Conservation (phyloP, 2,329 filamentous ascomycete species). For the Neofusicoccum parvum region DNA sequence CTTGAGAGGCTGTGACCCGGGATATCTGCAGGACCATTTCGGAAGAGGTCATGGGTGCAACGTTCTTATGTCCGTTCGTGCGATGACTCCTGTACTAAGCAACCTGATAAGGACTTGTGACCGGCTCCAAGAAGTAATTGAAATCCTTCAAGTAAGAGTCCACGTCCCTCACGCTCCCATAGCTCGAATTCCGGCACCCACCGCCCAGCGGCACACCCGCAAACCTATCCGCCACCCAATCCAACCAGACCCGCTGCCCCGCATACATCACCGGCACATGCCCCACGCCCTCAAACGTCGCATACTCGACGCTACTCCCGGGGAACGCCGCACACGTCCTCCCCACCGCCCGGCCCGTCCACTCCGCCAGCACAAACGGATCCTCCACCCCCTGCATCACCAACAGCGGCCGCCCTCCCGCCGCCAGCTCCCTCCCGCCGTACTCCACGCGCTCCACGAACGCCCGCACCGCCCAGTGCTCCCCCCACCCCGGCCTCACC, state of each 20-base stretch:
- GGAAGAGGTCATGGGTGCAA: too few relatives aligned
- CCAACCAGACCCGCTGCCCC: constrained; percentile 34
- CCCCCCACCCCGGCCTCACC: neutral
- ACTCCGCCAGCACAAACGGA: neutral
- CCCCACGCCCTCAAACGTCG: constrained; percentile 28
- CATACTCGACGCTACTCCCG: constrained; percentile 22
- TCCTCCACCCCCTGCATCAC: neutral
- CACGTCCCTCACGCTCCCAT: neutral
- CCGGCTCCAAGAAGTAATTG: neutral
- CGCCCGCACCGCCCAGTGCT: neutral
- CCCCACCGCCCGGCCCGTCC: neutral
- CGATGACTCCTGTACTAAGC: neutral
- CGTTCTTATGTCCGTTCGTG: too few relatives aligned
- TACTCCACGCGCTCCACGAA: neutral
- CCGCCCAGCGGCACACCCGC: constrained; percentile 20
- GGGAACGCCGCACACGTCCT: neutral
- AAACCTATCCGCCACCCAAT: constrained; percentile 34
- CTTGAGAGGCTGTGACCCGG: too few relatives aligned
- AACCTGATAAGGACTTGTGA: neutral
- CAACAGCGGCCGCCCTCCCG: neutral
- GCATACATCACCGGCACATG: constrained; percentile 35
- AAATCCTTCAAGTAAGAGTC: neutral
- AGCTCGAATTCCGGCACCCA: constrained; percentile 11
- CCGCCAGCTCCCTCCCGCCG: neutral
- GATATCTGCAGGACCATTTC: too few relatives aligned